Base-by-base conservation (phyloP, 2,329 filamentous ascomycete species). In the Talaromyces sp. region DNA sequence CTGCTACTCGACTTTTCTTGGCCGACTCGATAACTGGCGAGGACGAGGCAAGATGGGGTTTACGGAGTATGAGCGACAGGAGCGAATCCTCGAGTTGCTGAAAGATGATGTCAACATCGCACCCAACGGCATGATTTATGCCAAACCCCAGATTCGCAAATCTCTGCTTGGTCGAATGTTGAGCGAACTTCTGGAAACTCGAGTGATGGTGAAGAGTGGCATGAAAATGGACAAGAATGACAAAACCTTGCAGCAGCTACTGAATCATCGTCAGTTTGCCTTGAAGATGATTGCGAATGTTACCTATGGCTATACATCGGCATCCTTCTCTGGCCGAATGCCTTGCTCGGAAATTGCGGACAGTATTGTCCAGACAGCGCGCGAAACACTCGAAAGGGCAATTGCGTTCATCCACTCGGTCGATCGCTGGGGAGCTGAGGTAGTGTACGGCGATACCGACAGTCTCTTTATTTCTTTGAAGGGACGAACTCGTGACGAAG, bases 281-380 rank as follows among this genome's bases (percentile, higher is more conserved):
- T 84, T 99, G 31, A 99, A 99, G 75, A 84, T 99, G 7, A 91
- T 99, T 45, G 95, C 95, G n/a, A 99, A 99, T 71, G 95, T 99
- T 70, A 99, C 95, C 0, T 99, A 99, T 73, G 95, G 95, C 11
- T 99, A 99, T 78, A 95, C 95, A 0, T 98, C 95, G 2, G 95
- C 95, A 0, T 96, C 92, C 0, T 99, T 97, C 77, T 98, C 94
- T 0, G 95, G 95, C 0, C 88, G 95, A 27, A 98, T 99, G 95
- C 95, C 95, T 0, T 99, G 95, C 76, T 92, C 93, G 1, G 95
- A 99, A 77, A 97, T 99, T 68, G 95, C 95, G 8, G 95, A 99
- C 79, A 97, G 92, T 77, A 99, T 99, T 72, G 95, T 99, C 0
- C 94, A 99, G 76, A 96, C 94, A 0, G 95, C 91, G 0, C 88